Evolutionary conservation across 106 monocot species (phyloP), one percentile per base, ranked within the genome.

Genomic region (Posidonia australis): DNA sequence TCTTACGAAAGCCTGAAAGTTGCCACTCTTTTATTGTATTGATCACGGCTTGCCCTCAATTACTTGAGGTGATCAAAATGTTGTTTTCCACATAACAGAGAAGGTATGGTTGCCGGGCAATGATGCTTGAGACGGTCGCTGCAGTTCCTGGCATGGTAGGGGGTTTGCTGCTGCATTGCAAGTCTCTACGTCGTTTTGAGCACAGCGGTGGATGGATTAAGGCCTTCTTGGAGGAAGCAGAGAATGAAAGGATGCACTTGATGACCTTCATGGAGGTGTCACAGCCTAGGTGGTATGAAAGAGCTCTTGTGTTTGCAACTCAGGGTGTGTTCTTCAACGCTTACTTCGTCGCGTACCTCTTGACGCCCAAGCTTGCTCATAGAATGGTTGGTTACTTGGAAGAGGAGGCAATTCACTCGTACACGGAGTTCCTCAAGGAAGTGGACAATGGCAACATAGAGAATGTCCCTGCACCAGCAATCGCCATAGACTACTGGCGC

Each of bases 191-290:
- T 18, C 75, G 85, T 18, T 85, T 85, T 52, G 85, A 85, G 70
- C 76, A 78, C 27, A 85, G 85, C 63, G 85, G 85, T 3, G 81
- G 85, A 0, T 85, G 85, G 85, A 85, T 85, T 63, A 81, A 73
- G 36, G 78, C 78, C 0, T 71, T 85, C 16, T 61, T 81, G 42
- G 81, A 81, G 46, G 85, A 85, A 57, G 85, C 85, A 0, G 85
- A 85, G 78, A 85, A 85, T 48, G 85, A 85, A 76, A 60, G 85
- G n/a, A 85, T 85, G 85, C 85, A 85, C 71, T 78, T 85, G 26
- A 85, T 85, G 85, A 85, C 85, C 9, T 78, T 85, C 72, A 85
- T 85, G 85, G 85, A 85, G 75, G 85, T 85, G 10, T 64, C 76
- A 9, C 20, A 81, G 61, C 85, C 85, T 11, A 55, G 66, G 28